These are phyloP conservation scores for Euphorbia tirucalli DNA, from an alignment of 345 rosid genomes.

Conservation along the genomic window DNA sequence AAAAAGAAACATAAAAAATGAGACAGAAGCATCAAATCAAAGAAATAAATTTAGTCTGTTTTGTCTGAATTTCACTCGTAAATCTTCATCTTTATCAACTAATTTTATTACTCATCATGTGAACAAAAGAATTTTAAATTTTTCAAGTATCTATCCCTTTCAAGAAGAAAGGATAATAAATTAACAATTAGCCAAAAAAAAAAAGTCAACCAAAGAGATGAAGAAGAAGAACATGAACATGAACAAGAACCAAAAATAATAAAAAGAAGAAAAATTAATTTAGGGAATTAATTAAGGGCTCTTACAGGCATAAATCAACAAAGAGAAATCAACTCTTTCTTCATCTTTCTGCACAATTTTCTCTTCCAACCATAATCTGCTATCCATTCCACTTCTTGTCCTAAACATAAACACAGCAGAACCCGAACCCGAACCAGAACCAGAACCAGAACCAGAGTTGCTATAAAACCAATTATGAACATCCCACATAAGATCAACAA, in stretches of 20 bases:
- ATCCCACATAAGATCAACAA: slow-evolving; percentile 92
- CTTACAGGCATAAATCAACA: slow-evolving; percentile 80
- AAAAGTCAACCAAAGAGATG: neutral
- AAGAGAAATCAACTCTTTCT: slow-evolving; percentile 64
- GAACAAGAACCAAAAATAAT: neutral
- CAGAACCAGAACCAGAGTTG: slow-evolving; percentile 41
- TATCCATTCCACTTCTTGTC: slow-evolving; percentile 73
- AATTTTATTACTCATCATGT: slow-evolving; percentile 14
- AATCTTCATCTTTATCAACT: slow-evolving; percentile 21
- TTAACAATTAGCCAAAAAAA: neutral
- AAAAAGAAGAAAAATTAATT: neutral
- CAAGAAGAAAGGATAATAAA: slow-evolving; percentile 30
- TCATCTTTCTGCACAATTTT: slow-evolving; percentile 55
- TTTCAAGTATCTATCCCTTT: slow-evolving; percentile 31
- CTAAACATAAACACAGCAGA: slow-evolving; percentile 87
- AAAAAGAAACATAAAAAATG: too few relatives aligned
- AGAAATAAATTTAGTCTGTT: neutral
- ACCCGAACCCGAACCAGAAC: slow-evolving; percentile 44
- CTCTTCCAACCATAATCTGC: slow-evolving; percentile 73
- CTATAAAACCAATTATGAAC: slow-evolving; percentile 89
- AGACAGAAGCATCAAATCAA: neutral
- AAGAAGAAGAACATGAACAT: neutral
- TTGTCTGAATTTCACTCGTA: slow-evolving; percentile 16
- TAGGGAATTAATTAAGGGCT: slow-evolving; percentile 22
- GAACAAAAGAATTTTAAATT: slow-evolving; percentile 30